phyloP scores from a whole-genome alignment of 441 rosid species.

The Biscutella laevigata region DNA sequence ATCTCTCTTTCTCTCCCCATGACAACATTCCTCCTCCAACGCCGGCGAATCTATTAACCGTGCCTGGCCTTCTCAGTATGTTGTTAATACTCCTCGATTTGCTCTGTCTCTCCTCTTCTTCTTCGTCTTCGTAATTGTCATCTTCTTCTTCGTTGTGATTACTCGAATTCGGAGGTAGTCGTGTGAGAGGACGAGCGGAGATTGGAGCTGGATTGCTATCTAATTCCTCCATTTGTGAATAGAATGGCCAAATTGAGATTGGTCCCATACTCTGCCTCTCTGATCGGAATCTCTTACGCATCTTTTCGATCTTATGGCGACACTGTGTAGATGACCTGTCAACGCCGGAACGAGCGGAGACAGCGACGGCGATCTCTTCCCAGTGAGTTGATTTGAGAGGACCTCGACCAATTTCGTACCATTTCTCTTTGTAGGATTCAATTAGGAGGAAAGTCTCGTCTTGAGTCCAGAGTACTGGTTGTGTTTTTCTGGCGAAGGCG shows the following conservation, averaged over 20 bases:
- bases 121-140: constrained; percentile 14
- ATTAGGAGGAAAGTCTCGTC: constrained; percentile 44
- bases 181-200: constrained; percentile 40
- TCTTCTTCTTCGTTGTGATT: constrained; percentile 8
- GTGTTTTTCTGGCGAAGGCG: constrained; percentile 29
- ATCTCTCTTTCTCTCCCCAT: constrained; percentile 27
- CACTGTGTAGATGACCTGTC: constrained; percentile 42
- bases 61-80: constrained; percentile 41
- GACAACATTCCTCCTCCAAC: constrained; percentile 20
- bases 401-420: constrained; percentile 41
- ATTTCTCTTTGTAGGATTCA: constrained; percentile 44
- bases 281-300: constrained; percentile 46
- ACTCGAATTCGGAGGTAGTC: constrained; percentile 18
- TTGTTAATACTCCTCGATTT: constrained; percentile 53
- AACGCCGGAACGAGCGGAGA: constrained; percentile 42
- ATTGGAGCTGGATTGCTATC: constrained; percentile 41
- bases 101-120: constrained; percentile 24
- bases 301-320: constrained; percentile 61
- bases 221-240: constrained; percentile 44
- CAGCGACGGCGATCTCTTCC: constrained; percentile 48
- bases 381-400: constrained; percentile 44
- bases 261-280: constrained; percentile 34
- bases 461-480: constrained; percentile 45
- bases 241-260: constrained; percentile 40
- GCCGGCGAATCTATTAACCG: constrained; percentile 41